Percentiles rank a stretch among this genome's conserved stretches.
phyloP scores from a whole-genome alignment of 306 rosid species.

The Phaseolus lunatus region DNA sequence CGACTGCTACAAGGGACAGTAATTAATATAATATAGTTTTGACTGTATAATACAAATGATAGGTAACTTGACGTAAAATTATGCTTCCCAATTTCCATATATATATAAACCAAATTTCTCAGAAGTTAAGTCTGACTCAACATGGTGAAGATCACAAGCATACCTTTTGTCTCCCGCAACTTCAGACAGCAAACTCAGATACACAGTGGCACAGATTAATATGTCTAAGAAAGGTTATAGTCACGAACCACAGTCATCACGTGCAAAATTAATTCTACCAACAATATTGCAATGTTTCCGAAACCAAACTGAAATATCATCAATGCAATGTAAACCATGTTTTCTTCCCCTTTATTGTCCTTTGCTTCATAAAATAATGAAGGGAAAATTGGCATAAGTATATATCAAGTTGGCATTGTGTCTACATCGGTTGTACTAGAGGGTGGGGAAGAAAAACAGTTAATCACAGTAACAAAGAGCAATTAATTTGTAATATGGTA shows the following conservation, averaged over 20 bases:
- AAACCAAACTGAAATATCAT: slow-evolving; percentile 26
- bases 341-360: neutral
- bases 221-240: slow-evolving; percentile 31
- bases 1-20: neutral
- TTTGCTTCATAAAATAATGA: slow-evolving; percentile 11
- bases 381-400: neutral
- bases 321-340: slow-evolving; percentile 3
- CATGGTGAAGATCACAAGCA: slow-evolving; percentile 48
- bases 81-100: slow-evolving; percentile 10
- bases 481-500: slow-evolving; percentile 28
- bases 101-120: slow-evolving; percentile 23
- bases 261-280: slow-evolving; percentile 45
- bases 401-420: slow-evolving; percentile 27
- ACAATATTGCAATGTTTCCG: slow-evolving; percentile 22
- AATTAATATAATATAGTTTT: slow-evolving; percentile 11
- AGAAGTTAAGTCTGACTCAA: slow-evolving; percentile 38
- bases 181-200: slow-evolving; percentile 47
- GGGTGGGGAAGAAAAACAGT: slow-evolving; percentile 6
- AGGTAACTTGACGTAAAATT: slow-evolving; percentile 27
- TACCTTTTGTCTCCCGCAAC: slow-evolving; percentile 58
- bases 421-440: slow-evolving; percentile 16
- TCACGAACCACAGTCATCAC: slow-evolving; percentile 36
- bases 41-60: slow-evolving; percentile 14
- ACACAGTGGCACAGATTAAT: slow-evolving; percentile 49
- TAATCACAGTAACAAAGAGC: slow-evolving; percentile 22